phyloP scores from a whole-genome alignment of 2,329 filamentous ascomycete species.

The Pseudogymnoascus sp. region DNA sequence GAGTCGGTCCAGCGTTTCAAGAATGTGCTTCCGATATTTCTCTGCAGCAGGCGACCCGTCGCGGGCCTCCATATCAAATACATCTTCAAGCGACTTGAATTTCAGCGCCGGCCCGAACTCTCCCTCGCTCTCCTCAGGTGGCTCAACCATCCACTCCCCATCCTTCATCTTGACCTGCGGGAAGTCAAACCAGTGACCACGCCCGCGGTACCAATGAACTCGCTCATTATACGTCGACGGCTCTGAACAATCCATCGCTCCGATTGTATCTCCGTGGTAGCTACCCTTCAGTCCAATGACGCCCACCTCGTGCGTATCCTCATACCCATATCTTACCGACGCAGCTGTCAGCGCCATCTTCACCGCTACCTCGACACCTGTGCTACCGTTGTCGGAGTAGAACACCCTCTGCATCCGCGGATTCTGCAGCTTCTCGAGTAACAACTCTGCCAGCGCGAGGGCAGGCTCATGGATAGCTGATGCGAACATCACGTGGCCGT shows the following conservation, averaged over 20 bases:
- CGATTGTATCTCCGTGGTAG: conserved; percentile 84
- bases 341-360: conserved; percentile 77
- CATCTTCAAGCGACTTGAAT: conserved; percentile 39
- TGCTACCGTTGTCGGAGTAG: conserved; percentile 78
- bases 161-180: conserved; percentile 61
- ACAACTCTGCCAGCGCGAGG: conserved; percentile 56
- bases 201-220: conserved; percentile 77
- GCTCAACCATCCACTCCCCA: conserved; percentile 56
- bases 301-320: conserved; percentile 47
- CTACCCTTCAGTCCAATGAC: conserved; percentile 71
- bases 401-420: conserved; percentile 65
- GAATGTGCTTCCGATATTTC: conserved; percentile 56
- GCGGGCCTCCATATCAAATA: conserved; percentile 54
- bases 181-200: conserved; percentile 75
- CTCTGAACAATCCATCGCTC: conserved; percentile 79
- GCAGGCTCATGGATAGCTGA: conserved; percentile 74
- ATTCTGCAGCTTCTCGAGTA: conserved; percentile 55
- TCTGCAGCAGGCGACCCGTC: conserved; percentile 37
- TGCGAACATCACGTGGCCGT: conserved; percentile 85
- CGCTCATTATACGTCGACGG: conserved; percentile 73
- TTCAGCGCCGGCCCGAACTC: conserved; percentile 14
- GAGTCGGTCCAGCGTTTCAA: conserved; percentile 44
- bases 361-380: conserved; percentile 73
- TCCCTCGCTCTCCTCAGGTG: conserved; percentile 17
- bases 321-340: conserved; percentile 59